Evolutionary conservation across 371 early-diverging fungal species (phyloP).

Genomic region (Lichtheimia ramosa): DNA sequence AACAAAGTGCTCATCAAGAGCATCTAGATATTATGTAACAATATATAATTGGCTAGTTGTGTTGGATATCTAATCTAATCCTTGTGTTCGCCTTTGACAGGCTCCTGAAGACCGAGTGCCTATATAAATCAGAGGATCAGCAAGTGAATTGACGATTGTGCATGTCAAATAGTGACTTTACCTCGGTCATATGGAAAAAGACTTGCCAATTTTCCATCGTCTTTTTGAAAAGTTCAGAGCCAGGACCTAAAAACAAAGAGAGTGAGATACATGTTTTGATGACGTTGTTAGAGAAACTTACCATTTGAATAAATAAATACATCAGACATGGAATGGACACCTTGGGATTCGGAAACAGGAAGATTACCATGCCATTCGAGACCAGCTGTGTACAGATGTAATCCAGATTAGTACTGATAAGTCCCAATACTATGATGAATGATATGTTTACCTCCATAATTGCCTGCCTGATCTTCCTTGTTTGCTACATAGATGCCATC

Average conservation of each 20-base stretch:
- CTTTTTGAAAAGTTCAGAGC: conserved; percentile 53
- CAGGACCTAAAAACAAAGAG: conserved; percentile 27
- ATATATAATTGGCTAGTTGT: no score
- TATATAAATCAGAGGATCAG: neutral
- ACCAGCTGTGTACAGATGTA: conserved; percentile 31
- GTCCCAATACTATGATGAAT: neutral
- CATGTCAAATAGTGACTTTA: neutral
- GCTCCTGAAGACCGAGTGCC: neutral
- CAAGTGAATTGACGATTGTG: neutral
- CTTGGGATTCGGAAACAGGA: conserved; percentile 29
- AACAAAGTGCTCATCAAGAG: no score
- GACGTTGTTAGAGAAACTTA: neutral
- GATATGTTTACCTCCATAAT: conserved; percentile 23
- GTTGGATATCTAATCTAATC: no score
- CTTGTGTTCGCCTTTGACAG: neutral
- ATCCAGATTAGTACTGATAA: neutral
- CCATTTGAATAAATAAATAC: conserved; percentile 58
- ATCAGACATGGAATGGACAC: conserved; percentile 64
- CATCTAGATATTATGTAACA: no score
- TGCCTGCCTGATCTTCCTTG: conserved; percentile 35
- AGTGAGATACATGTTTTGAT: neutral
- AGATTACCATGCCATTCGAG: conserved; percentile 42
- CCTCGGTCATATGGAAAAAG: conserved; percentile 58
- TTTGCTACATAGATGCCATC: conserved; percentile 36
- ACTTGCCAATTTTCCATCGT: conserved; percentile 63